Evolutionary conservation across 805 yeast genomes (phyloP).

Genomic region (Ogataea henricii): DNA sequence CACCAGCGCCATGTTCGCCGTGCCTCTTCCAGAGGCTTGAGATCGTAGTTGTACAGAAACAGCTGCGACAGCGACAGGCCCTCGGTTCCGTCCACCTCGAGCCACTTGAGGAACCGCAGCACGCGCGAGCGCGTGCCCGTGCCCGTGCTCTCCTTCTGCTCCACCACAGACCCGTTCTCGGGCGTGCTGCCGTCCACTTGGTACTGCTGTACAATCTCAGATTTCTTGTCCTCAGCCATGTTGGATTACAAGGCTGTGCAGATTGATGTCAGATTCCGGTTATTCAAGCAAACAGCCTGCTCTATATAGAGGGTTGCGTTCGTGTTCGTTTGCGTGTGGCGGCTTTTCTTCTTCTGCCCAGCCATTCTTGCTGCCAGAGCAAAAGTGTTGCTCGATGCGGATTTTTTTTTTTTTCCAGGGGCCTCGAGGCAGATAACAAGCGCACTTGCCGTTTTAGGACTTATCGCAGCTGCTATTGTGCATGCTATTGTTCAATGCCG

Average conservation of each 20-base stretch:
- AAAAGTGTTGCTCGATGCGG: background rate
- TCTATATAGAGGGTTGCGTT: background rate
- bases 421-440: constrained; percentile 1
- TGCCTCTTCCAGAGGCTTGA: constrained; percentile 72
- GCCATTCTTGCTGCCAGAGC: background rate
- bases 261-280: background rate
- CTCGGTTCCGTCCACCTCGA: constrained; percentile 33
- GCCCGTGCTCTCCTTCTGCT: background rate
- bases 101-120: background rate
- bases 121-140: background rate
- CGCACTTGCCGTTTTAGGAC: background rate
- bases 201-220: background rate
- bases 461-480: background rate
- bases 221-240: background rate
- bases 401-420: background rate
- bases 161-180: constrained; percentile 2
- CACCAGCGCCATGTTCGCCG: constrained; percentile 85
- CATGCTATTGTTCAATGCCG: background rate
- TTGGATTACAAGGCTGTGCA: background rate
- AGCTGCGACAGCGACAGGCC: constrained; percentile 55
- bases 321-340: background rate
- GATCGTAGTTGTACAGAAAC: constrained; percentile 72
- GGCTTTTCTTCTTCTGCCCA: constrained; percentile 2
- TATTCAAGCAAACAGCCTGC: background rate
- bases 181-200: constrained; percentile 2